These are phyloP conservation scores for Neonectria coccinea DNA, from an alignment of 2,329 filamentous ascomycete species.

Conservation along the genomic window DNA sequence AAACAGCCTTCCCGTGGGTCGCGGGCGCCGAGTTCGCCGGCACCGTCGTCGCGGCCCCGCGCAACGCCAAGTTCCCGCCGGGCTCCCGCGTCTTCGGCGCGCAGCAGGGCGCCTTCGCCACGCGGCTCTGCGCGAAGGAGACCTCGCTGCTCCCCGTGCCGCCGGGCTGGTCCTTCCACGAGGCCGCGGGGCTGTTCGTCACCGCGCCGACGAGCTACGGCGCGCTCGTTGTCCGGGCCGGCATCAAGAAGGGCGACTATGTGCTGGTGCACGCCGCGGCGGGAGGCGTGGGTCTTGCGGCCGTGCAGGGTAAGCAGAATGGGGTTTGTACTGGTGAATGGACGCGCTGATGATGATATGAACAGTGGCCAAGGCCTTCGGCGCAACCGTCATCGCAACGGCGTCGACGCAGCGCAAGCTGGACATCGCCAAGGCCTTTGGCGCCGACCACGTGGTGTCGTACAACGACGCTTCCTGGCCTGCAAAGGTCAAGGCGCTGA, in stretches of 20 bases:
- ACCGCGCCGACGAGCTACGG: conserved; percentile 93
- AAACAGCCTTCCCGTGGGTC: conserved; percentile 81
- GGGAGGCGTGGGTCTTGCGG: conserved; percentile 89
- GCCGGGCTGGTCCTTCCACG: conserved; percentile 82
- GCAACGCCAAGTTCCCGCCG: conserved; percentile 73
- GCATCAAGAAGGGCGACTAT: conserved; percentile 82
- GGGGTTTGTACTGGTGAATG: not conserved
- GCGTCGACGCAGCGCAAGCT: conserved; percentile 85
- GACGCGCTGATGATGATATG: conserved; percentile 5
- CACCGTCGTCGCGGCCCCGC: conserved; percentile 75
- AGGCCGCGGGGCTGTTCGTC: conserved; percentile 90
- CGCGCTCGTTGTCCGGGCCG: conserved; percentile 81
- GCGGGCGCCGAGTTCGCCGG: conserved; percentile 90
- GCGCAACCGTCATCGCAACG: conserved; percentile 93
- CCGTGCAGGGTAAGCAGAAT: conserved; percentile 74
- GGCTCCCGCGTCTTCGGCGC: conserved; percentile 91
- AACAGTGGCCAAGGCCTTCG: conserved; percentile 86
- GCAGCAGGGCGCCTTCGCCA: conserved; percentile 86
- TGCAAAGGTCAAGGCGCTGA: conserved; percentile 80
- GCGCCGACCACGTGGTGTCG: conserved; percentile 85
- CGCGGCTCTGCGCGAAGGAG: conserved; percentile 76
- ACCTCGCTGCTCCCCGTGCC: conserved; percentile 78
- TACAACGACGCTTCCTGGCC: conserved; percentile 76
- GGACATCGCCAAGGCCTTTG: conserved; percentile 81
- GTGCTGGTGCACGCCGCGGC: conserved; percentile 94